Percentiles rank a stretch among this genome's conserved stretches.
phyloP scores from a whole-genome alignment of 176 grass and related monocot species.

The Triticum monococcum region DNA sequence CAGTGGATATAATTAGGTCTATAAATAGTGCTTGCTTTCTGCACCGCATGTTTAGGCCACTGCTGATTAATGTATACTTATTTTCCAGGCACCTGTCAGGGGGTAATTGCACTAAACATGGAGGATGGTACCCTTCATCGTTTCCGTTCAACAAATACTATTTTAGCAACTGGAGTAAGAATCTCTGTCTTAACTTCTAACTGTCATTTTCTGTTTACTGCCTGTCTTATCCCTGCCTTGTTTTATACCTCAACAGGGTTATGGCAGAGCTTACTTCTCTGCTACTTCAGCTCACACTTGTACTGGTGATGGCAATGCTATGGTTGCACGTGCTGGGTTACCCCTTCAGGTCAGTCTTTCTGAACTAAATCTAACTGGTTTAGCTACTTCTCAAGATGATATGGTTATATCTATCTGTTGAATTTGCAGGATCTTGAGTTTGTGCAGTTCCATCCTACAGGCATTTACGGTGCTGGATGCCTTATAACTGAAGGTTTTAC shows the following conservation, averaged over 20 bases:
- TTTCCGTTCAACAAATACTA: constrained; percentile 64
- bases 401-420: constrained; percentile 24
- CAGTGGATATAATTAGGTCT: background rate
- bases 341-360: constrained; percentile 65
- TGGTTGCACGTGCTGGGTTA: constrained; percentile 97
- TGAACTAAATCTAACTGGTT: constrained; percentile 6
- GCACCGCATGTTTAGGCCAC: background rate
- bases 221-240: constrained; percentile 3
- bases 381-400: constrained; percentile 9
- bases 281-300: constrained; percentile 99
- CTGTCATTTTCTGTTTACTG: background rate
- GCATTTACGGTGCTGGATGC: constrained; percentile 86
- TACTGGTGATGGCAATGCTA: constrained; percentile 99
- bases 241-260: constrained; percentile 48
- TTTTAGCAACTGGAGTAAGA: constrained; percentile 74
- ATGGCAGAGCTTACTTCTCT: constrained; percentile 93
- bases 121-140: constrained; percentile 81
- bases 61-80: constrained; percentile 26
- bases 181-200: background rate
- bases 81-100: constrained; percentile 57
- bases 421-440: constrained; percentile 93
- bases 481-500: constrained; percentile 84
- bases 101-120: constrained; percentile 82
- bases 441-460: constrained; percentile 88
- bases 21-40: background rate